Base-by-base conservation (phyloP, 352 stramenopile genomes). In the Phytopythium sindhum region DNA sequence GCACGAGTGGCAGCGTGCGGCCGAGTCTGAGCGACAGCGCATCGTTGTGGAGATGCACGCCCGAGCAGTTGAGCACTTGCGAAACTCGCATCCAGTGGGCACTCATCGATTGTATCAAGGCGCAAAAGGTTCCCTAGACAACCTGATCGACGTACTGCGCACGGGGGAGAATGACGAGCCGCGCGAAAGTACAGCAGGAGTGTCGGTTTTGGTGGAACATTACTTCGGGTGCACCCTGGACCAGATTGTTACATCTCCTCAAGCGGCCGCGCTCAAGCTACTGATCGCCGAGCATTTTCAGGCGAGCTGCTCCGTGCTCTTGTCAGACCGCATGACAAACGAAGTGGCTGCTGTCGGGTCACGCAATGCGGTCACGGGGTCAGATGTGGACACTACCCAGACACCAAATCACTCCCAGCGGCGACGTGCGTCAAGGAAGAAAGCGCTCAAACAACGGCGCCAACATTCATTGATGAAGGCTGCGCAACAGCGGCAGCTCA, bases 261-360 rank as follows among this genome's bases (percentile, higher is more conserved):
- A 95, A 68, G 64, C 73, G 4, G 74, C 76, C 21, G 70, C 87
- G 4, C 66, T 93, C 14, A 77, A 80, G 42, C 66, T 95, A 14
- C 65, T 95, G n/a, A 59, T 91, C 14, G 83, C 83, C 4, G 87
- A 93, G 58, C 61, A 90, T 24, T 53, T 95, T 17, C 87, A 95
- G 66, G 84, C 79, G 9, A 73, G 89, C 31, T 93, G 83, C 35
- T 87, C 84, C 2, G 48, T 77, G n/a, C 59, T 93, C 14, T 61
- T 95, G n/a, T 80, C 68, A 21, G 80, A 90, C 35, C 79, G 70
- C 29, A 33, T 93, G 19, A 68, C 69, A 7, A 73, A 67, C 21
- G 77, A 88, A 66, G 71, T 81, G 19, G 9, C 48, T 39, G 26
- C 42, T 23, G 24, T 56, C 12, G 41, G 37, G 2, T 37, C 17